phyloP scores from a whole-genome alignment of 164 flowering plant species.

The Macadamia integrifolia region DNA sequence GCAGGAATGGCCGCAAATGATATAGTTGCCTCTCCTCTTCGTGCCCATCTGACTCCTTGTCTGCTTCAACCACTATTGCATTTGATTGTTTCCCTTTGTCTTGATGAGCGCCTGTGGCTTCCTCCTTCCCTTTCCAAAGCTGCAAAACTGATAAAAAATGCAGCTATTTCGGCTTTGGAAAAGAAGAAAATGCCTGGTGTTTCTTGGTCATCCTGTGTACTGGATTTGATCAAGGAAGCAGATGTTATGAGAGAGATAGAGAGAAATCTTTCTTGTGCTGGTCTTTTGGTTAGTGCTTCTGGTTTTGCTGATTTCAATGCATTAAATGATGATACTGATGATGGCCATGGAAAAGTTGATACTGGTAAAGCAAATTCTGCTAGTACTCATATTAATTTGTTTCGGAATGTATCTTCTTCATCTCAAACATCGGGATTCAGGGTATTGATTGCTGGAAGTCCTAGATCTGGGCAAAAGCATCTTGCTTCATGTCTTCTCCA shows the following conservation, averaged over 20 bases:
- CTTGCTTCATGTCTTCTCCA: slow-evolving; percentile 87
- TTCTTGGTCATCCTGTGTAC: slow-evolving; percentile 57
- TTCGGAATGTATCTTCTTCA: slow-evolving; percentile 23
- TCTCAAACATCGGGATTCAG: slow-evolving; percentile 53
- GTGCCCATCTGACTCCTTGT: slow-evolving; percentile 65
- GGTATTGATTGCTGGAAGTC: slow-evolving; percentile 69
- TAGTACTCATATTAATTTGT: slow-evolving; percentile 19
- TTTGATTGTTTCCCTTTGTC: slow-evolving; percentile 65
- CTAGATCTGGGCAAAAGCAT: slow-evolving; percentile 79
- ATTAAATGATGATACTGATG: slow-evolving; percentile 23
- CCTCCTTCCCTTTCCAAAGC: slow-evolving; percentile 64
- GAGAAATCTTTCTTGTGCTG: slow-evolving; percentile 37
- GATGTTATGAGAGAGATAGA: slow-evolving; percentile 50
- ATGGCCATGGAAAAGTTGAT: slow-evolving; percentile 18
- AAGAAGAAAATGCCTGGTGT: slow-evolving; percentile 37
- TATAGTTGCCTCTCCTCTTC: slow-evolving; percentile 63
- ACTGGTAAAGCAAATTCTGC: slow-evolving; percentile 15
- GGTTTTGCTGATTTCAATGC: slow-evolving; percentile 23
- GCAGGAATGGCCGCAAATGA: slow-evolving; percentile 84
- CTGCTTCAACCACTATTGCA: slow-evolving; percentile 59
- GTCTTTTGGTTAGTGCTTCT: slow-evolving; percentile 37
- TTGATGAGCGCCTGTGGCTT: slow-evolving; percentile 66
- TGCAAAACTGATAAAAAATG: slow-evolving; percentile 40
- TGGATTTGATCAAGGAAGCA: slow-evolving; percentile 45
- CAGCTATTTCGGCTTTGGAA: slow-evolving; percentile 46